Evolutionary conservation across 2,329 filamentous ascomycete species (phyloP).

Genomic region (Aspergillus novofumigatus): DNA sequence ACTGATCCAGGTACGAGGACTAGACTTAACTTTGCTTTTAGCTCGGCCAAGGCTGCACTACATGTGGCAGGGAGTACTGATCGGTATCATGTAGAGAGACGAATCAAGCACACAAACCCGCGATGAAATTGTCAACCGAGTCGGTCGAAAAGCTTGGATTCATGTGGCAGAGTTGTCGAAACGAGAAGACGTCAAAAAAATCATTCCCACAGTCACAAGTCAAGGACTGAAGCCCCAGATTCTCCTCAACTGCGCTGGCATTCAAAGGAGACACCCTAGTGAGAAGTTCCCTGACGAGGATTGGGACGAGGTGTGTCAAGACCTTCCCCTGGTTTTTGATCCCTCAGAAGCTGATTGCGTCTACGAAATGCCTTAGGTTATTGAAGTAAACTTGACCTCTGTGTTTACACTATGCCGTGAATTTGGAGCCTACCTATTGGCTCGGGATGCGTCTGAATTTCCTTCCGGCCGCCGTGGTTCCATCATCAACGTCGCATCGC

Average conservation of each 20-base stretch:
- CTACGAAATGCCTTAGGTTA: slow-evolving; percentile 47
- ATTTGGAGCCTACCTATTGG: slow-evolving; percentile 32
- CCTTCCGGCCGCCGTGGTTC: slow-evolving; percentile 37
- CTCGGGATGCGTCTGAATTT: slow-evolving; percentile 26
- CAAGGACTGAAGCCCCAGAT: slow-evolving; percentile 63
- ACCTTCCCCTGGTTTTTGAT: background rate
- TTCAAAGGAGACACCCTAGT: slow-evolving; percentile 73
- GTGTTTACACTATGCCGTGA: slow-evolving; percentile 56
- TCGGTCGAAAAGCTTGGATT: slow-evolving; percentile 41
- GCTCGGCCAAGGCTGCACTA: background rate
- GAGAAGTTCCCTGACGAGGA: slow-evolving; percentile 71
- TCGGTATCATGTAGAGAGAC: slow-evolving; percentile 46
- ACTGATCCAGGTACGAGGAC: slow-evolving; percentile 33
- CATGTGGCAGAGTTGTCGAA: slow-evolving; percentile 43
- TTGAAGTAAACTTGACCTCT: slow-evolving; percentile 81
- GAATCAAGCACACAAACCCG: slow-evolving; percentile 44
- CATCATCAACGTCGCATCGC: slow-evolving; percentile 80
- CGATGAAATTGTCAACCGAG: slow-evolving; percentile 38
- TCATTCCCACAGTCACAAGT: slow-evolving; percentile 37
- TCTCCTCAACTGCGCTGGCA: slow-evolving; percentile 81
- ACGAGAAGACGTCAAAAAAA: slow-evolving; percentile 36
- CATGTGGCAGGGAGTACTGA: background rate
- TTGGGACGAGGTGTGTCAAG: slow-evolving; percentile 60
- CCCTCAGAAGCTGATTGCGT: background rate
- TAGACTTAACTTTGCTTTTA: background rate